Evolutionary conservation across 2,329 filamentous ascomycete genomes (phyloP), one percentile per base, ranked within the genome.

Genomic region (Trichothecium roseum): DNA sequence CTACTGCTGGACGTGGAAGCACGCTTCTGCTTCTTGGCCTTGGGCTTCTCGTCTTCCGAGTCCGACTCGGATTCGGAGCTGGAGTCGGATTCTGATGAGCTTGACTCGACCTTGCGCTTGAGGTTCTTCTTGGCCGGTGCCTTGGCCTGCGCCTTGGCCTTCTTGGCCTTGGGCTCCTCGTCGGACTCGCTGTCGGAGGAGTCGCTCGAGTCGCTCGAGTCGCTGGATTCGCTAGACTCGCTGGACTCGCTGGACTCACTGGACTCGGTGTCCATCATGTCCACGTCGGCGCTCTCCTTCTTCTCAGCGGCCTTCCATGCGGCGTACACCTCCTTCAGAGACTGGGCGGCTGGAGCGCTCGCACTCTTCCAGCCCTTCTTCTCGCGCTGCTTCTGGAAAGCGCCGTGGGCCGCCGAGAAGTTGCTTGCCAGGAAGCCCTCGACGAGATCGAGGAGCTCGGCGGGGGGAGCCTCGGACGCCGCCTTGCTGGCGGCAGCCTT

Each of bases 391-490:
- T 78, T 74, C 46, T 66, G 64, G 49, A 86, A 80, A 5, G 74
- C 70, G 40, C 67, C 62, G 49, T 24, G 15, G 12, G 37, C 32
- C 9, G 28, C 16, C 9, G 34, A 16, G 5, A 30, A 31, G 26
- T 39, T 14, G 14, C 33, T 69, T 29, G 68, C 67, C 34, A 87
- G 66, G 55, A 86, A 87, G 16, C 61, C 57, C 42, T 75, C 74
- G 47, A 87, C 69, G 13, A 84, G 63, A 41, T 77, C 72, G 51
- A 87, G 63, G 26, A 87, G 62, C 54, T 81, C 69, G 18, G 69
- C 56, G 4, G 80, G 69, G 18, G 74, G 66, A 28, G 42, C 40
- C 18, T 45, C 32, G 28, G 42, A 37, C 41, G 39, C 39, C 33
- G 40, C 44, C 38, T 43, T 46, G 20, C 45, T 37, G 33, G 38